Evolutionary conservation across 495 filamentous ascomycete genomes (phyloP), one percentile per base, ranked within the genome.

Genomic region (Neurospora sp.): DNA sequence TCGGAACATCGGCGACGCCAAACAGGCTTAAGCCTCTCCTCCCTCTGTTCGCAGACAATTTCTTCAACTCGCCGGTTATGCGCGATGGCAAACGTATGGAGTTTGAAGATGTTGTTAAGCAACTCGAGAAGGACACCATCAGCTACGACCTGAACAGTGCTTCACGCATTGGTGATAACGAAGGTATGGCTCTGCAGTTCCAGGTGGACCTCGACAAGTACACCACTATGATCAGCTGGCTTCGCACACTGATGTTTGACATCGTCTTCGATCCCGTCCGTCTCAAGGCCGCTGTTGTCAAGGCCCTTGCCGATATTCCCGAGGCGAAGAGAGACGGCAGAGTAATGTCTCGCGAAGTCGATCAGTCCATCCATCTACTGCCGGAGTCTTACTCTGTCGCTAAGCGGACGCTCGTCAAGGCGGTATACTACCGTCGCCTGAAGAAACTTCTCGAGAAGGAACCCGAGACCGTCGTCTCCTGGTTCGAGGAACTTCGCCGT

Each of bases 181-280:
- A 98, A 80, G 88, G 92, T 79, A 81, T 98, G 42, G 86, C 87
- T 46, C 90, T 98, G 70, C 89, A 89, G 68, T 90, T 99, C 80
- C 90, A 94, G 77, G 88, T 95, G 16, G 96, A 99, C 79, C 88
- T 89, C 11, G 93, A 94, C 71, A 97, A 96, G 77, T 98, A 98
- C 81, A 85, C 88, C 71, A 88, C 88, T 0, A 90, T 91, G 20
- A 91, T 99, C 74, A 86, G 90, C 69, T 98, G 94, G 96, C 82
- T 98, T 14, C 89, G 88, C 44, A 91, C 91, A n/a, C 83, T 98
- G 80, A 88, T 96, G 77, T 96, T 93, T 81, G 89, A 94, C 77
- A 91, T 91, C 61, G 85, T 98, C 69, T 97, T 98, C 76, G 96
- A 98, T 74, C 86, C 90, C 14, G 86, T 82, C 39, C 88, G 96